Percentiles rank a stretch among this genome's conserved stretches.
Conservation (phyloP, 257 asterid species). For the Capsicum chinense region DNA sequence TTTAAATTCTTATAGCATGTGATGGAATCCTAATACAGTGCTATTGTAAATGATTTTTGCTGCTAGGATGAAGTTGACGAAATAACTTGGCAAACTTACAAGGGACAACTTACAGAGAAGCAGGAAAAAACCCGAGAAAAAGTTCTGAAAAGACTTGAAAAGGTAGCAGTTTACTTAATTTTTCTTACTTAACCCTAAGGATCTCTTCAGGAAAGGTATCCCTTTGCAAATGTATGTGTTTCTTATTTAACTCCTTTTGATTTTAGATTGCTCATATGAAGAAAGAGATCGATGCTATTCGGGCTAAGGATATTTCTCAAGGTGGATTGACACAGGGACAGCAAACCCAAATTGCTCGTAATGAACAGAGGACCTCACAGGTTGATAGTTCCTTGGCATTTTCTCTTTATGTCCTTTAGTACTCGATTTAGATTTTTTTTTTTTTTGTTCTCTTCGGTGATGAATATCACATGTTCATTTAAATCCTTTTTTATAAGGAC, state of each 20-base stretch:
- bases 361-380: slow-evolving; percentile 97
- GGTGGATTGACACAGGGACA: slow-evolving; percentile 99
- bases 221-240: background rate
- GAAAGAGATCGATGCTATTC: slow-evolving; percentile 98
- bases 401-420: background rate
- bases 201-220: background rate
- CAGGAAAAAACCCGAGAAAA: slow-evolving; percentile 96
- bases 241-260: slow-evolving; percentile 27
- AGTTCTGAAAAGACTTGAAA: slow-evolving; percentile 89
- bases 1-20: slow-evolving; percentile 13
- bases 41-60: slow-evolving; percentile 17
- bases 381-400: slow-evolving; percentile 34
- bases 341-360: slow-evolving; percentile 99
- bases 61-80: slow-evolving; percentile 85
- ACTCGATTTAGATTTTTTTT: background rate
- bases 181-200: slow-evolving; percentile 1
- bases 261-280: slow-evolving; percentile 96
- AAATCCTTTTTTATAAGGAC: slow-evolving; percentile 21
- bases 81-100: slow-evolving; percentile 95
- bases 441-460: slow-evolving; percentile 4
- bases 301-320: slow-evolving; percentile 98
- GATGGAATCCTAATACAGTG: slow-evolving; percentile 2
- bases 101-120: slow-evolving; percentile 95
- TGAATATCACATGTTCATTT: slow-evolving; percentile 13
- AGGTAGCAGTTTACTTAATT: slow-evolving; percentile 52